Evolutionary conservation across 2,329 filamentous ascomycete species (phyloP).

Genomic region (Emmonsiellopsis sp.): DNA sequence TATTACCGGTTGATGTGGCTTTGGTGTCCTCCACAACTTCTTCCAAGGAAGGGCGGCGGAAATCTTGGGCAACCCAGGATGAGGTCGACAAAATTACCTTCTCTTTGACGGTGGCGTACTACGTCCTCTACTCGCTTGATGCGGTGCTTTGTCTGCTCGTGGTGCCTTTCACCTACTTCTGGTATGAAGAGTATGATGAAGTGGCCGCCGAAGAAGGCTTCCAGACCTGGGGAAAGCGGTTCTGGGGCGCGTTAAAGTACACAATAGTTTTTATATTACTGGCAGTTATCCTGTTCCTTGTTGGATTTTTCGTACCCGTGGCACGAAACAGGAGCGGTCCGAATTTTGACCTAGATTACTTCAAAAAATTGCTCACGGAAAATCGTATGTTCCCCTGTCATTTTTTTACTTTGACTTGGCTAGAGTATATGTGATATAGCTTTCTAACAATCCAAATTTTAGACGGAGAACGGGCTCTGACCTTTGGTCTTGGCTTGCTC

Average conservation of each 20-base stretch:
- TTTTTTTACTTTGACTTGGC: background rate
- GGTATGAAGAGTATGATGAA: constrained; percentile 95
- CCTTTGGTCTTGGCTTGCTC: constrained; percentile 81
- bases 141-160: constrained; percentile 79
- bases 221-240: constrained; percentile 59
- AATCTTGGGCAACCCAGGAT: constrained; percentile 86
- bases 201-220: constrained; percentile 72
- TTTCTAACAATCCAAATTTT: constrained; percentile 9
- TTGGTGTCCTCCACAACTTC: constrained; percentile 82
- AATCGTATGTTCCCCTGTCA: constrained; percentile 51
- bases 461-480: constrained; percentile 84
- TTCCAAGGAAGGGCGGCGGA: constrained; percentile 68
- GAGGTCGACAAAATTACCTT: constrained; percentile 68
- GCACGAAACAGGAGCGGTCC: constrained; percentile 57
- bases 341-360: constrained; percentile 80
- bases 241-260: constrained; percentile 85
- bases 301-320: constrained; percentile 89
- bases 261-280: constrained; percentile 73
- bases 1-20: constrained; percentile 91
- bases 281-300: constrained; percentile 72
- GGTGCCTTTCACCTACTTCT: constrained; percentile 95
- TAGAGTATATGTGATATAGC: background rate
- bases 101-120: constrained; percentile 83
- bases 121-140: constrained; percentile 84
- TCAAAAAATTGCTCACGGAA: constrained; percentile 71